These are phyloP conservation scores for Panicum hallii DNA, from an alignment of 202 grass and related monocot species.

Conservation along the genomic window DNA sequence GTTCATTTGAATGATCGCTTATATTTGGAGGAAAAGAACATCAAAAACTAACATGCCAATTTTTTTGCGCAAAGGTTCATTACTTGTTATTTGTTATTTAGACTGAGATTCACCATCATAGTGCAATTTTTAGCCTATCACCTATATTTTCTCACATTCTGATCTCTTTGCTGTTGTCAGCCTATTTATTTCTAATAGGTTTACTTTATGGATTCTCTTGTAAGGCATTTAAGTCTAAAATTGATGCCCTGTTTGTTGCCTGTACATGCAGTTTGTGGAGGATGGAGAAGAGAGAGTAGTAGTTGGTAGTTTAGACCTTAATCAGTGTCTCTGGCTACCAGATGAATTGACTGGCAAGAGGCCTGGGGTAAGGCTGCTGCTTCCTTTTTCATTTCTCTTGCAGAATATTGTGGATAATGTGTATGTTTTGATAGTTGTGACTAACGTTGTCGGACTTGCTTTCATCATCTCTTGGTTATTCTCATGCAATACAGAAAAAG, in stretches of 20 bases:
- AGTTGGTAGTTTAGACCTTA: conserved; percentile 81
- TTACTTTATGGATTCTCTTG: background rate
- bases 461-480: background rate
- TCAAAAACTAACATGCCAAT: background rate
- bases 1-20: background rate
- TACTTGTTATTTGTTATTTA: conserved; percentile 25
- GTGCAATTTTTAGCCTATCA: background rate
- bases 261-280: conserved; percentile 60
- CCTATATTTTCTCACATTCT: background rate
- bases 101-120: background rate
- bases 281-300: conserved; percentile 82
- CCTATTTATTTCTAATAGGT: conserved; percentile 29
- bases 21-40: conserved; percentile 13
- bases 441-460: background rate
- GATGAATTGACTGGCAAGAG: conserved; percentile 77
- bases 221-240: background rate
- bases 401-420: background rate
- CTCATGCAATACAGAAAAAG: background rate
- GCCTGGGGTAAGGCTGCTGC: conserved; percentile 60
- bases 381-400: background rate
- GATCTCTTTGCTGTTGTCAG: background rate
- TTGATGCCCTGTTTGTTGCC: conserved; percentile 14
- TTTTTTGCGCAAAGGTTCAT: background rate
- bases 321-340: conserved; percentile 77
- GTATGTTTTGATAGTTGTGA: background rate